These are phyloP conservation scores for Metschnikowia lachancei DNA, from an alignment of 805 yeast genomes.

Conservation along the genomic window DNA sequence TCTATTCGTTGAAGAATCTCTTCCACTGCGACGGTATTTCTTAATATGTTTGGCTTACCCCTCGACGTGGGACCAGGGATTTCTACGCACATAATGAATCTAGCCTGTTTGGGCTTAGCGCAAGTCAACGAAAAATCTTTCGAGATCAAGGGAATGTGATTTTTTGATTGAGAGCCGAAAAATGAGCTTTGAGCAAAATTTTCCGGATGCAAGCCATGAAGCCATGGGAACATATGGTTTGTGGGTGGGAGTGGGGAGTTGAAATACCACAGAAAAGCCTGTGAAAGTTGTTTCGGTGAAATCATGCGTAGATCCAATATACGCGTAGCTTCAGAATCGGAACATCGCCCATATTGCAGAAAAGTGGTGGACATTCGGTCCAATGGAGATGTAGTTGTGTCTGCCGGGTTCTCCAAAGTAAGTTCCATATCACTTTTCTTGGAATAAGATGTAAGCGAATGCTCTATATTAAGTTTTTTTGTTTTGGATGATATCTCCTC, in stretches of 20 bases:
- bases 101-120: slow-evolving; percentile 27
- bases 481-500: slow-evolving; percentile 38
- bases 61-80: background rate
- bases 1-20: slow-evolving; percentile 55
- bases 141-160: background rate
- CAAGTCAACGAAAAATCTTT: background rate
- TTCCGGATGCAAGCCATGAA: slow-evolving; percentile 68
- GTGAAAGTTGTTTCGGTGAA: slow-evolving; percentile 7
- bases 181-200: slow-evolving; percentile 55
- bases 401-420: slow-evolving; percentile 8
- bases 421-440: slow-evolving; percentile 2
- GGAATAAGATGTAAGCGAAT: slow-evolving; percentile 8
- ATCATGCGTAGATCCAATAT: slow-evolving; percentile 8
- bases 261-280: slow-evolving; percentile 39
- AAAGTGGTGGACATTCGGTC: slow-evolving; percentile 19
- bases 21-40: slow-evolving; percentile 51
- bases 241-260: slow-evolving; percentile 56
- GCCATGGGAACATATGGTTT: slow-evolving; percentile 79
- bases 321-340: background rate
- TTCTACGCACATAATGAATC: slow-evolving; percentile 40
- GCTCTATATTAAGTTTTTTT: slow-evolving; percentile 29
- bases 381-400: slow-evolving; percentile 20
- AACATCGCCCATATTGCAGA: slow-evolving; percentile 1
- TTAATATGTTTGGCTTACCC: slow-evolving; percentile 30
- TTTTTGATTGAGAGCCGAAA: slow-evolving; percentile 23